Evolutionary conservation across 192 early-diverging fungal genomes (phyloP).

Genomic region (Coemansia umbellata): DNA sequence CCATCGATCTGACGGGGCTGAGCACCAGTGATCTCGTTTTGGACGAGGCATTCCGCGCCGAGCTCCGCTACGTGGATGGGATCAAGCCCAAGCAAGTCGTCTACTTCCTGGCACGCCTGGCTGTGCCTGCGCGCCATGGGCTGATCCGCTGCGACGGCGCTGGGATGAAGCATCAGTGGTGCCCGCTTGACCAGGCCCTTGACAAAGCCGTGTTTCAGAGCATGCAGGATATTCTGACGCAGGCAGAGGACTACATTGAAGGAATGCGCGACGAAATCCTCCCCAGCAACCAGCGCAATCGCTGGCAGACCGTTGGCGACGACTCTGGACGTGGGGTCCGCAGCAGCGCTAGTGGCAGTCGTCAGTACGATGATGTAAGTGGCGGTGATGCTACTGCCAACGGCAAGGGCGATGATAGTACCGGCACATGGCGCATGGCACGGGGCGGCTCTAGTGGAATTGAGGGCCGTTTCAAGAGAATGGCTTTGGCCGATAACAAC

Average conservation of each 20-base stretch:
- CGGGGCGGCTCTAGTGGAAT: constrained; percentile 16
- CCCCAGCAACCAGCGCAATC: constrained; percentile 15
- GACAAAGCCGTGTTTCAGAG: constrained; percentile 69
- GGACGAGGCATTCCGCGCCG: constrained; percentile 68
- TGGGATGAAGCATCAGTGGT: constrained; percentile 73
- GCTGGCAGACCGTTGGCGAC: constrained; percentile 40
- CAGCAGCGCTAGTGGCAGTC: background rate
- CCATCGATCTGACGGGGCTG: constrained; percentile 70
- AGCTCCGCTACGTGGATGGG: constrained; percentile 78
- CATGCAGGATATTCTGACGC: constrained; percentile 80
- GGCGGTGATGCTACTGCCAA: constrained; percentile 5
- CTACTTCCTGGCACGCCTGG: constrained; percentile 72
- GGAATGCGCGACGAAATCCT: constrained; percentile 45
- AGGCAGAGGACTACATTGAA: constrained; percentile 65
- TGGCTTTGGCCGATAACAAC: constrained; percentile 12
- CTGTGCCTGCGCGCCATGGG: constrained; percentile 56
- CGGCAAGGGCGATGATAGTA: background rate
- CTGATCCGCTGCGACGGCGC: constrained; percentile 53
- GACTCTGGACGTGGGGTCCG: constrained; percentile 26
- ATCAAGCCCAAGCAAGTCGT: constrained; percentile 78
- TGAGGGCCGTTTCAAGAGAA: constrained; percentile 20
- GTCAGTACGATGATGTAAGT: constrained; percentile 1
- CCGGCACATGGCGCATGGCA: constrained; percentile 18
- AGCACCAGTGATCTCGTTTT: constrained; percentile 63
- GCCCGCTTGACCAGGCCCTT: constrained; percentile 57